phyloP scores from a whole-genome alignment of 1,284 basidiomycete species.

The Boletus calvinii region DNA sequence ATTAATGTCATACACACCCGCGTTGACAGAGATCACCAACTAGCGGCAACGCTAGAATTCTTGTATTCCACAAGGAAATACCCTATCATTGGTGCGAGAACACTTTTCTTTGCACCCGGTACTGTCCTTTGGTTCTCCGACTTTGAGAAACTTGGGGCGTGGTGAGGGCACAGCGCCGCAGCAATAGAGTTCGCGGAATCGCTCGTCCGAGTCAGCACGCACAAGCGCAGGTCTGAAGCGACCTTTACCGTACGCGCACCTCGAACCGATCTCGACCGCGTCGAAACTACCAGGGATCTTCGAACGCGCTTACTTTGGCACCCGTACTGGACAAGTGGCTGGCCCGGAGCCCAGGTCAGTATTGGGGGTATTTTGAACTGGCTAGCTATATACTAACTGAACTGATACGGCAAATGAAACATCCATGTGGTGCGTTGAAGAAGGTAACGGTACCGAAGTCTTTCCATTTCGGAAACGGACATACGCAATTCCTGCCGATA shows the following conservation, averaged over 20 bases:
- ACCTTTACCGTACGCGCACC: neutral
- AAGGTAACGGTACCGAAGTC: constrained; percentile 8
- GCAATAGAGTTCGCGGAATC: neutral
- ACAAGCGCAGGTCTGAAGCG: neutral
- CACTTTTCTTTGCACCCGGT: neutral
- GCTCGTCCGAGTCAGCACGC: neutral
- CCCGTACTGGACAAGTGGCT: neutral
- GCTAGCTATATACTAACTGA: neutral
- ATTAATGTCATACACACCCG: neutral
- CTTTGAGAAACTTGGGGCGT: neutral
- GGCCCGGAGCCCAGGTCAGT: neutral
- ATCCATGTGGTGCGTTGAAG: neutral
- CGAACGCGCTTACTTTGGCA: neutral
- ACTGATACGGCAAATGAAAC: neutral
- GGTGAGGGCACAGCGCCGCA: neutral
- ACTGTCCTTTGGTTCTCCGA: neutral
- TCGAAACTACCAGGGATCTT: too few species aligned
- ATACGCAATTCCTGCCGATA: constrained; percentile 3
- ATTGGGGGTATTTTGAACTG: neutral
- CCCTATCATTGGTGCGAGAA: neutral
- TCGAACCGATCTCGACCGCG: neutral
- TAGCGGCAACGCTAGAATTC: neutral
- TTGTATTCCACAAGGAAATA: neutral
- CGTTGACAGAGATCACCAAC: neutral
- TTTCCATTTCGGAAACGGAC: constrained; percentile 22